Evolutionary conservation across 805 yeast genomes (phyloP), one percentile per base, ranked within the genome.

Genomic region (Cyberlindnera xishuangbannaensis): DNA sequence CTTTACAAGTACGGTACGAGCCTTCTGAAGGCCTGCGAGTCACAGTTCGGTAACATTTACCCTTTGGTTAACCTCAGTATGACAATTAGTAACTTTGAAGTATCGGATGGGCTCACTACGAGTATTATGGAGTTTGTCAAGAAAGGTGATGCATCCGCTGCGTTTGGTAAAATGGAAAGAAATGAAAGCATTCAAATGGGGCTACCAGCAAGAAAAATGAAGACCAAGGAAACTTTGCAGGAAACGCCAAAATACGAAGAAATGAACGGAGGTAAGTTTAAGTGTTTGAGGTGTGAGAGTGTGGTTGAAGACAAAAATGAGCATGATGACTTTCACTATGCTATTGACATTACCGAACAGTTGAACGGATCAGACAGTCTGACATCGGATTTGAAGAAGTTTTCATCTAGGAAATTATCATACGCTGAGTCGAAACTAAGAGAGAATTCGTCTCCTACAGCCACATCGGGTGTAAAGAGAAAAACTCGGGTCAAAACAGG

Each of bases 271-370:
- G 39, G 34, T 12, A 36, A 33, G 12, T 36, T 31, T 32, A 28
- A 31, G 20, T 40, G 44, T 25, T 3, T 19, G 25, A 25, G 36
- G 27, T 44, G 46, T 26, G 38, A 23, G 3, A 22, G 20, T 9
- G 43, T 33, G 16, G 51, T 56, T 7, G 42, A 32, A 9, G 53
- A 58, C 31, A 28, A 20, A 4, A 18, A 53, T 13, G 82, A 76
- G 39, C 83, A 76, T 47, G 56, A 58, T 27, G 83, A 76, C 48
- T 74, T 53, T 40, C 82, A 76, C 43, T 48, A 62, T 27, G 82
- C 82, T 0, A 35, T 65, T 30, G 69, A 67, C 15, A 53, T 76
- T 6, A 71, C 76, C 1, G 62, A 64, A 34, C 59, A 54, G 27
- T 36, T 69, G 19, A 69, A 70, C 44, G 65, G 66, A 6, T 46